These are phyloP conservation scores for Isabelozyma pseudorhagii DNA, from an alignment of 805 yeast genomes.

Conservation along the genomic window DNA sequence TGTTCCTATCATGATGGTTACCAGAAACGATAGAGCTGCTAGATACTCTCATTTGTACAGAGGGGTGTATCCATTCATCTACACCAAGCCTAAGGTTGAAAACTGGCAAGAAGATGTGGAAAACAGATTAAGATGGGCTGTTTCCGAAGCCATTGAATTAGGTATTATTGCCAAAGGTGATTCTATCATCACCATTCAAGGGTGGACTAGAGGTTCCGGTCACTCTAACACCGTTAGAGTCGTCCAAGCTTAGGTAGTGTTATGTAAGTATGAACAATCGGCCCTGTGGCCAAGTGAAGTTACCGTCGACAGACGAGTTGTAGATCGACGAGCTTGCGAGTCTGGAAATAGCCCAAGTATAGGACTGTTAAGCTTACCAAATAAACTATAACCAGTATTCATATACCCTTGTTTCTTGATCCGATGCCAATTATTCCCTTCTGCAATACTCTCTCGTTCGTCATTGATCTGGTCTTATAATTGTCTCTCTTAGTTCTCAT, in stretches of 20 bases:
- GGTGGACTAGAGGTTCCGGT: constrained; percentile 98
- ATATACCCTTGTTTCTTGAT: too few relatives aligned
- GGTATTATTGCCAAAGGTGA: constrained; percentile 88
- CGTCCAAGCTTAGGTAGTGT: constrained; percentile 56
- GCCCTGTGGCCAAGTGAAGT: too few relatives aligned
- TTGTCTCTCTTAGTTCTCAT: too few relatives aligned
- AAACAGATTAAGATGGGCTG: constrained; percentile 89
- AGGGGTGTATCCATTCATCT: constrained; percentile 97
- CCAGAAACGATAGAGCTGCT: constrained; percentile 91
- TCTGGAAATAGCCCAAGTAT: too few relatives aligned
- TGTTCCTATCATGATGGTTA: constrained; percentile 96
- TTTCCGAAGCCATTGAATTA: constrained; percentile 80
- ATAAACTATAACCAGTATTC: too few relatives aligned
- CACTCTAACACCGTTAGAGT: constrained; percentile 98
- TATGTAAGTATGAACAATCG: too few relatives aligned
- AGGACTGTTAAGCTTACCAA: too few relatives aligned
- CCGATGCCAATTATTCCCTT: too few relatives aligned
- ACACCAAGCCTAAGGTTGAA: constrained; percentile 58
- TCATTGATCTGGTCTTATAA: too few relatives aligned
- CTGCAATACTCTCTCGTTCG: too few relatives aligned
- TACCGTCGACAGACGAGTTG: too few relatives aligned
- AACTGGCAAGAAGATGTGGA: constrained; percentile 98
- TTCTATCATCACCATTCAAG: constrained; percentile 91
- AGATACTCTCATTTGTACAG: constrained; percentile 95
- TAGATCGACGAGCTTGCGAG: too few relatives aligned